Conservation (phyloP, 352 stramenopile genomes). For the Phytopythium delawarense region DNA sequence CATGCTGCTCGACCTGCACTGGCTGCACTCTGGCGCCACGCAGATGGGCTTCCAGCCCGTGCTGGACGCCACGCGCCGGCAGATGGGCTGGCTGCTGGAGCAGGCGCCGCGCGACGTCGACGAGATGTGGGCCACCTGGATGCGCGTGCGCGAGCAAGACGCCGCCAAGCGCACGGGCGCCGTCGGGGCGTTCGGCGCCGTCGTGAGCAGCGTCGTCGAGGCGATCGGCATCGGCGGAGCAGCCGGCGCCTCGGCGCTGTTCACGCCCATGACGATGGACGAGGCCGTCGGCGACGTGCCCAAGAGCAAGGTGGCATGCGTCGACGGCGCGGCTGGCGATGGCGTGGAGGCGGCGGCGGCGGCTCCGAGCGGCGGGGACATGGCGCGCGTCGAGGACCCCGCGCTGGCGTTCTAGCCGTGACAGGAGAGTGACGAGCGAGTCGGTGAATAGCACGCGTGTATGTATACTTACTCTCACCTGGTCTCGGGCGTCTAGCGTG, state of each 20-base stretch:
- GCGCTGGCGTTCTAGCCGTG: slow-evolving; percentile 14
- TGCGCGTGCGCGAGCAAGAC: slow-evolving; percentile 73
- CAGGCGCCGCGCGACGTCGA: slow-evolving; percentile 66
- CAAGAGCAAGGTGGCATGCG: neutral
- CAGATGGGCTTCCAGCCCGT: slow-evolving; percentile 85
- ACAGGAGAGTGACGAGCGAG: neutral
- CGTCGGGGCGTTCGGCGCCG: slow-evolving; percentile 12
- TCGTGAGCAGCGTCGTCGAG: slow-evolving; percentile 15
- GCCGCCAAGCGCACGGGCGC: slow-evolving; percentile 44
- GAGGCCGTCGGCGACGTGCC: neutral
- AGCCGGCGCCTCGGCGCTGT: neutral
- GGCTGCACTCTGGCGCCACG: slow-evolving; percentile 71
- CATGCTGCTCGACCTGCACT: slow-evolving; percentile 81
- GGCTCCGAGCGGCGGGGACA: neutral
- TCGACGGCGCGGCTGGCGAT: neutral
- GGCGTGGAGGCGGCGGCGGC: neutral
- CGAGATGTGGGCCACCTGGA: slow-evolving; percentile 84
- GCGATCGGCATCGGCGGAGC: slow-evolving; percentile 4
- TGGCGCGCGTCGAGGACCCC: slow-evolving; percentile 4
- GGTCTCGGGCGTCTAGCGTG: no score
- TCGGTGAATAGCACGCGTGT: no score
- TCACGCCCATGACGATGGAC: neutral
- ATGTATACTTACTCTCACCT: no score
- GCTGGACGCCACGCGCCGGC: slow-evolving; percentile 65
- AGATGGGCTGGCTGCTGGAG: slow-evolving; percentile 82